These are phyloP conservation scores for Daldinia sp. DNA, from an alignment of 2,329 filamentous ascomycete genomes.

Conservation along the genomic window DNA sequence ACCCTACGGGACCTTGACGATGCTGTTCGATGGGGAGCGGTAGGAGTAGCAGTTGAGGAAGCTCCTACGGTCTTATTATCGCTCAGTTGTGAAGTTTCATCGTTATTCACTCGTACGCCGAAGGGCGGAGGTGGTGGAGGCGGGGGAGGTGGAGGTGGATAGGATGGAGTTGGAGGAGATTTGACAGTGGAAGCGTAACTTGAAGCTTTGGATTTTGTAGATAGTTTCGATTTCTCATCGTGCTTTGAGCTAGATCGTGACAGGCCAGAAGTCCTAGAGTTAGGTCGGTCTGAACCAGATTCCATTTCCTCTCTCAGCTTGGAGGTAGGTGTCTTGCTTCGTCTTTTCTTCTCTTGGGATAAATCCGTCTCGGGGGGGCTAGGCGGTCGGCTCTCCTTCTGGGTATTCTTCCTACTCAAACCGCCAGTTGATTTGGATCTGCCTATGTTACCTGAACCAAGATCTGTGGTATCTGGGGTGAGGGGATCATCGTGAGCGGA, in stretches of 20 bases:
- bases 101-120: slow-evolving; percentile 45
- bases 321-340: slow-evolving; percentile 51
- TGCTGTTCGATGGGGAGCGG: slow-evolving; percentile 53
- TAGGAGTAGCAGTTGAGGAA: slow-evolving; percentile 52
- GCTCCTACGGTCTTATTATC: slow-evolving; percentile 52
- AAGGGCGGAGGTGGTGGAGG: slow-evolving; percentile 52
- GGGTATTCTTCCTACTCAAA: slow-evolving; percentile 58
- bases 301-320: slow-evolving; percentile 56
- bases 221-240: slow-evolving; percentile 65
- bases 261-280: slow-evolving; percentile 59
- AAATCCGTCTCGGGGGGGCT: slow-evolving; percentile 74
- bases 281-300: slow-evolving; percentile 55
- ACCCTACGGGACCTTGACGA: slow-evolving; percentile 50
- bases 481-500: slow-evolving; percentile 59
- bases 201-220: slow-evolving; percentile 67
- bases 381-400: slow-evolving; percentile 65
- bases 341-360: slow-evolving; percentile 60
- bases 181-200: slow-evolving; percentile 69
- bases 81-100: slow-evolving; percentile 49
- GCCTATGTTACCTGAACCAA: slow-evolving; percentile 65
- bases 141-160: slow-evolving; percentile 51
- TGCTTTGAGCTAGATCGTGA: slow-evolving; percentile 60
- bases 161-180: slow-evolving; percentile 50
- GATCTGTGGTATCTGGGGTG: slow-evolving; percentile 79
- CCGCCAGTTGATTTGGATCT: slow-evolving; percentile 63